Conservation (phyloP, 768 basidiomycete genomes). For the Myochromella boudieri region DNA sequence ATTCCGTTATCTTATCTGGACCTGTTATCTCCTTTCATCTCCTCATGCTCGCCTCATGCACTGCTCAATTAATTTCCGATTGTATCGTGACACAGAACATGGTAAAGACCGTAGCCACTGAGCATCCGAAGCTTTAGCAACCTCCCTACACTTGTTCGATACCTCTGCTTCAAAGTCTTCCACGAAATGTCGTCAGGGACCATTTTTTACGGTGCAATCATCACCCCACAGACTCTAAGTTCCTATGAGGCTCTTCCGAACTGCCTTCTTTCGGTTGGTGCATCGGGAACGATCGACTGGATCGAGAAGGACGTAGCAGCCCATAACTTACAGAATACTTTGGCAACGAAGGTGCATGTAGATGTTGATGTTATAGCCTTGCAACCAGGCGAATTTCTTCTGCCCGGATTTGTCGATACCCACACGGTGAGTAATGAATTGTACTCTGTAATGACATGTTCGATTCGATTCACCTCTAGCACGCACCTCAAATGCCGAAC, state of each 20-base stretch:
- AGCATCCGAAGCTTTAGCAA: no score
- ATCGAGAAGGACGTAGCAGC: constrained; percentile 57
- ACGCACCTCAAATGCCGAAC: constrained; percentile 81
- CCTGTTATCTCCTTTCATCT: no score
- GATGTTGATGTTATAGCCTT: constrained; percentile 44
- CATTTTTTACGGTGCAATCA: constrained; percentile 53
- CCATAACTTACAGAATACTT: constrained; percentile 44
- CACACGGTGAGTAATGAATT: constrained; percentile 66
- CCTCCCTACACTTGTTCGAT: no score
- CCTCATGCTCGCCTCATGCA: no score
- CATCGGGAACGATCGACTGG: constrained; percentile 62
- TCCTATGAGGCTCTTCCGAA: constrained; percentile 45
- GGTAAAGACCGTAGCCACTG: no score
- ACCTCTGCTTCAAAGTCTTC: no score
- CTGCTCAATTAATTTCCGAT: no score
- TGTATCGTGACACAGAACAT: no score
- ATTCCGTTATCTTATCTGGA: no score
- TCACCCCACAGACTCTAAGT: constrained; percentile 50
- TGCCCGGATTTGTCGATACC: constrained; percentile 91
- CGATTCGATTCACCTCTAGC: constrained; percentile 36
- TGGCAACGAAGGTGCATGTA: constrained; percentile 50
- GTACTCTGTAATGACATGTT: not conserved
- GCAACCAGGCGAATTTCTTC: constrained; percentile 62
- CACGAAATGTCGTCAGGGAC: no score
- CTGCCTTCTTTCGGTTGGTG: constrained; percentile 54